Conservation (phyloP, 2,329 filamentous ascomycete genomes). For the Zymoseptoria tritici region DNA sequence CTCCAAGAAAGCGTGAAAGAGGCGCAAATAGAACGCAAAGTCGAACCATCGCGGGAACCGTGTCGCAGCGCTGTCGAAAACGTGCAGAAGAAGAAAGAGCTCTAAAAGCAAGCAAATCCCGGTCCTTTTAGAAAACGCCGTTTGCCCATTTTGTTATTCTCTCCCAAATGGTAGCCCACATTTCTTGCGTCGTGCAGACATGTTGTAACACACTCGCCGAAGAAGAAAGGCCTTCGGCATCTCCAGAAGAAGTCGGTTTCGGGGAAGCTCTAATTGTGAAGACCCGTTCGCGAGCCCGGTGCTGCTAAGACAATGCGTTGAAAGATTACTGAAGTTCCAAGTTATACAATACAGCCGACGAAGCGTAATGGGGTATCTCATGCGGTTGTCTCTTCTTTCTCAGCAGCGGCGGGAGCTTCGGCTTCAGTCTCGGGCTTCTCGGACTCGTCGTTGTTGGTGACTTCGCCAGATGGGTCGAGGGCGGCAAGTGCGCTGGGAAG, state of each 20-base stretch:
- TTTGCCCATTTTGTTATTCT: background rate
- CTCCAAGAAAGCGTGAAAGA: background rate
- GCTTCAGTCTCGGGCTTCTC: constrained; percentile 52
- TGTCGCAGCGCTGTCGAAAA: background rate
- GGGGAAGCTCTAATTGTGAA: background rate
- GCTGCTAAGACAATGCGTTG: background rate
- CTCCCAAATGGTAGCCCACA: background rate
- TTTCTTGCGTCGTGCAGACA: background rate
- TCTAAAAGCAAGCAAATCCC: background rate
- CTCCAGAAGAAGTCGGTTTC: background rate
- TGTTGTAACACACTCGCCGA: constrained; percentile 1
- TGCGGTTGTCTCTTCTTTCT: constrained; percentile 20
- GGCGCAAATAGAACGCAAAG: background rate
- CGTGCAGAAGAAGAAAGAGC: background rate
- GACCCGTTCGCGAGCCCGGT: background rate
- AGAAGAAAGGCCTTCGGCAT: background rate
- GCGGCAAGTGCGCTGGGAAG: constrained; percentile 44
- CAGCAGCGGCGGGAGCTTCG: constrained; percentile 25
- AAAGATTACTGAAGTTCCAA: constrained; percentile 7
- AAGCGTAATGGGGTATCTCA: constrained; percentile 25
- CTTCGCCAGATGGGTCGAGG: constrained; percentile 50
- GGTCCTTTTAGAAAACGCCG: background rate
- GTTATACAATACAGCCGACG: constrained; percentile 20
- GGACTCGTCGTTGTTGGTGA: constrained; percentile 33
- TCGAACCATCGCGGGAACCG: background rate